Evolutionary conservation across 1,284 basidiomycete genomes (phyloP).

Genomic region (Sporisorium exsertum): DNA sequence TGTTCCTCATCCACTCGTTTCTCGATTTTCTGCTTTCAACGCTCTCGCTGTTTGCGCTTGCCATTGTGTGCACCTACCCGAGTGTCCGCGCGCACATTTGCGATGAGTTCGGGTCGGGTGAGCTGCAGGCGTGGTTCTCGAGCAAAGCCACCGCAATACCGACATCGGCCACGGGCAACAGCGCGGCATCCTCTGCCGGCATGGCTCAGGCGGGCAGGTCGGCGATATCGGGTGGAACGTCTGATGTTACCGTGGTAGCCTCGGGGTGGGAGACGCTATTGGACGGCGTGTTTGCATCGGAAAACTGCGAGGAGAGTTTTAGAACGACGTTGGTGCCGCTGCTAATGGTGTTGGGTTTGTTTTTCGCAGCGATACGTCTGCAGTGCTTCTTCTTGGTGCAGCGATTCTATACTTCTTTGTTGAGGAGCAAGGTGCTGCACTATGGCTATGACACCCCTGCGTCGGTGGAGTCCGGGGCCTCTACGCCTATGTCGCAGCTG

Average conservation of each 20-base stretch:
- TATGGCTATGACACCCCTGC: constrained; percentile 26
- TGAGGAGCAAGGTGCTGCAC: constrained; percentile 33
- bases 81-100: constrained; percentile 49
- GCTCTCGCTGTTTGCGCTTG: constrained; percentile 50
- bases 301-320: constrained; percentile 58
- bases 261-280: constrained; percentile 50
- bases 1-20: constrained; percentile 59
- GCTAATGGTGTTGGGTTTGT: constrained; percentile 38
- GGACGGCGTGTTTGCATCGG: constrained; percentile 46
- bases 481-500: constrained; percentile 27
- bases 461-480: constrained; percentile 13
- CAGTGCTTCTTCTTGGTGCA: constrained; percentile 53
- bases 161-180: not conserved
- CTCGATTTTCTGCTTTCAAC: constrained; percentile 57
- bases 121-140: constrained; percentile 36
- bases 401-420: constrained; percentile 26
- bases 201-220: not conserved
- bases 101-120: constrained; percentile 51
- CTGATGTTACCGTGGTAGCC: constrained; percentile 25
- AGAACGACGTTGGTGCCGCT: constrained; percentile 43
- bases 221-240: not conserved
- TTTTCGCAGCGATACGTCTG: constrained; percentile 46
- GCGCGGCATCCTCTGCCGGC: not conserved
- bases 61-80: constrained; percentile 54
- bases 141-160: not conserved